Evolutionary conservation across 2,329 filamentous ascomycete species (phyloP), one percentile per base, ranked within the genome.

Genomic region (Sclerotinia glacialis): DNA sequence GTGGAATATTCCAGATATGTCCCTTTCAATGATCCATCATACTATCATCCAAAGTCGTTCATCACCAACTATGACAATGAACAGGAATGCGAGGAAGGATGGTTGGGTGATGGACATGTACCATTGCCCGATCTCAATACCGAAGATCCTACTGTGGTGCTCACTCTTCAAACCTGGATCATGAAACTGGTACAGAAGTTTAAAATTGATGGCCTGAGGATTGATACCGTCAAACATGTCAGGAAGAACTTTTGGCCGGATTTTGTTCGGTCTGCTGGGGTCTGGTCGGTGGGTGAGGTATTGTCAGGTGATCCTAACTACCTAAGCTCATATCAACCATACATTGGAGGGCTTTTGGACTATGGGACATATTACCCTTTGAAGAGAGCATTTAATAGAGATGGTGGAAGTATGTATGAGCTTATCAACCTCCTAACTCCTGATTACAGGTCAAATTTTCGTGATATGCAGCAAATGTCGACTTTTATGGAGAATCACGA

Each of bases 251-350:
- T 86, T 74, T 86, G 85, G 80, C 77, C 83, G 0, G 76, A 71
- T 0, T 88, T 88, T 70, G 77, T 80, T 31, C 69, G 77, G 7
- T 81, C 83, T 0, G 79, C 84, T 0, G 85, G 84, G 7, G 83
- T 87, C 3, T 88, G 85, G 75, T 79, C 80, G 3, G 79, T 87
- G 18, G 86, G 86, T 7, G 86, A 89, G 72, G 85, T 88, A 8
- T 80, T 87, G 77, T 79, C 37, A 77, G 78, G 5, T 78, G 79
- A 67, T 78, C 79, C 6, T 77, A 72, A 61, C 72, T 79, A 42
- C 9, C 40, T 65, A 28, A 63, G 56, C 40, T 37, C 79, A 21
- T 87, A 85, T 73, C 80, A 83, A 50, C 76, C 78, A 63, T 74
- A 80, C 65, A 80, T 87, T 78, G 79, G 80, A 18, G 85, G 84